These are phyloP conservation scores for Euphorbia pulcherrima DNA, from an alignment of 345 rosid species.

Conservation along the genomic window DNA sequence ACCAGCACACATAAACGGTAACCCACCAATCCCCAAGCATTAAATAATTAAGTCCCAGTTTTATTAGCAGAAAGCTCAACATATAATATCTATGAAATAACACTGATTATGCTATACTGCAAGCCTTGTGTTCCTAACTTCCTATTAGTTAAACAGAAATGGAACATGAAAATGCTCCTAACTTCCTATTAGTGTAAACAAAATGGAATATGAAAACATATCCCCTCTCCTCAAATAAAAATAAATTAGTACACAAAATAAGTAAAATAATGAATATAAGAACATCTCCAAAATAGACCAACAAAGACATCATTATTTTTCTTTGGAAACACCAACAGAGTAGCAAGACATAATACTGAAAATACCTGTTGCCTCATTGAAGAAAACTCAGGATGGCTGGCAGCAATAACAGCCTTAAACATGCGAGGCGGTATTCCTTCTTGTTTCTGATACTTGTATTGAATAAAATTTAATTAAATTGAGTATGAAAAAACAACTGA, in stretches of 20 bases:
- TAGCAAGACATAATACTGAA: neutral
- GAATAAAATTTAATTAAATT: neutral
- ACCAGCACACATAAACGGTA: neutral
- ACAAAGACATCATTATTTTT: constrained; percentile 3
- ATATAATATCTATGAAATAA: neutral
- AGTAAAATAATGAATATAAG: too few species aligned
- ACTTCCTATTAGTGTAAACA: neutral
- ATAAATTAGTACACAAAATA: too few species aligned
- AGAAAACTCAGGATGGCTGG: constrained; percentile 92
- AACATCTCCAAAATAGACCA: neutral
- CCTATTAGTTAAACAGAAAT: too few species aligned
- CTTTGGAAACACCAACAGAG: neutral
- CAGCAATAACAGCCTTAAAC: constrained; percentile 94
- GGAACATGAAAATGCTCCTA: too few species aligned
- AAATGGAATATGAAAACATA: too few species aligned
- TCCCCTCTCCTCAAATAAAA: too few species aligned
- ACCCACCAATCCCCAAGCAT: neutral
- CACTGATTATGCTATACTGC: neutral
- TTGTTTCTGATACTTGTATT: constrained; percentile 53
- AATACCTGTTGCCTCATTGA: constrained; percentile 94
- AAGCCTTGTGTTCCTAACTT: too few species aligned
- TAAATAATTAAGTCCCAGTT: too few species aligned
- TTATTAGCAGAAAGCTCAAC: neutral
- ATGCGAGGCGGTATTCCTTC: constrained; percentile 94
- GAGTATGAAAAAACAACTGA: neutral